These are phyloP conservation scores for Wakefieldia striispora DNA, from an alignment of 768 basidiomycete species.

Conservation along the genomic window DNA sequence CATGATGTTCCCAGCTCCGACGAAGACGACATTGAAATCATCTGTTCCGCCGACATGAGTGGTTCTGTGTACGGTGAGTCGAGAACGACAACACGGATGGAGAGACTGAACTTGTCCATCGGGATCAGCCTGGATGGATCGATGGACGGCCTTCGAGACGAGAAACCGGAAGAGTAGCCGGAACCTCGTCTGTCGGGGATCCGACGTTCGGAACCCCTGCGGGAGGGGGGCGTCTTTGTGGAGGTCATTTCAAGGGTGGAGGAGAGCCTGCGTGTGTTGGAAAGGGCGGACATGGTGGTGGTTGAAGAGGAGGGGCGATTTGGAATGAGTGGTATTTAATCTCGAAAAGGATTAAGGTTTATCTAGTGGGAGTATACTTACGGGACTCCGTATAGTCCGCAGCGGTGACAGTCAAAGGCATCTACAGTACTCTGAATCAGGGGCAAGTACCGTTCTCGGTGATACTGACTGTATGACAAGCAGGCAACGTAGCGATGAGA, in stretches of 20 bases:
- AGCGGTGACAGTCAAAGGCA: background rate
- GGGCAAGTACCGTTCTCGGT: no score
- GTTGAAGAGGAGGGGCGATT: background rate
- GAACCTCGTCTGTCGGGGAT: constrained; percentile 49
- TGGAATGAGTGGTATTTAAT: constrained; percentile 9
- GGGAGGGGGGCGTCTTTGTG: constrained; percentile 32
- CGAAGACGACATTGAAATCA: constrained; percentile 90
- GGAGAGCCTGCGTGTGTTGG: constrained; percentile 23
- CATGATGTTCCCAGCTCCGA: constrained; percentile 98
- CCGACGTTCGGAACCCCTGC: constrained; percentile 46
- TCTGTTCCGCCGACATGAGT: constrained; percentile 57
- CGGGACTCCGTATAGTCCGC: no score
- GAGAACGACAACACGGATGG: background rate
- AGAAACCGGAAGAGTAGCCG: constrained; percentile 40
- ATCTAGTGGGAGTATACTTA: background rate
- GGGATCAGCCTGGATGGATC: constrained; percentile 74
- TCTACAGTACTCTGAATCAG: background rate
- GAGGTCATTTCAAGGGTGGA: constrained; percentile 33
- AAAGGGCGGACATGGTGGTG: constrained; percentile 21
- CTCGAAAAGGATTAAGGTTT: constrained; percentile 13
- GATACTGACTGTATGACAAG: constrained; percentile 3
- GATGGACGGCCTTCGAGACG: constrained; percentile 69
- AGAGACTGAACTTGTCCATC: constrained; percentile 67
- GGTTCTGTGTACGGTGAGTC: constrained; percentile 35
- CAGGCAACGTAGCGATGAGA: constrained; percentile 8